Percentiles rank a stretch among this genome's conserved stretches.
These are phyloP conservation scores for Rhazya stricta DNA, from an alignment of 257 asterid genomes.

Conservation along the genomic window DNA sequence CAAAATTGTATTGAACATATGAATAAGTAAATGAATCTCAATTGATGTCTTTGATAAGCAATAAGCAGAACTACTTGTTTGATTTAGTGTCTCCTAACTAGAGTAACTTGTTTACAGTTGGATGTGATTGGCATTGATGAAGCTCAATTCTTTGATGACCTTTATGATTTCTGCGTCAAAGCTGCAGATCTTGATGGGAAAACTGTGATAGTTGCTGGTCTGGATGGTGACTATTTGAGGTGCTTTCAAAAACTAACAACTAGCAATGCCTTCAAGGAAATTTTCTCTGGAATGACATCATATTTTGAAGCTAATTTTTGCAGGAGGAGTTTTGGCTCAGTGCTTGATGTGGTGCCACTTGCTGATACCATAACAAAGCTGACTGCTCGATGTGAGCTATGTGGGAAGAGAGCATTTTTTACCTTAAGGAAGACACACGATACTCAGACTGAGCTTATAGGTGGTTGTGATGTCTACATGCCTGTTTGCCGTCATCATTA, in stretches of 20 bases:
- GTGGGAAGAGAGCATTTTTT: constrained; percentile 64
- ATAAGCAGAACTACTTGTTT: not conserved
- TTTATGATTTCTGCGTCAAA: constrained; percentile 69
- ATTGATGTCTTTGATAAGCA: not conserved
- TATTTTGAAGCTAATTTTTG: not conserved
- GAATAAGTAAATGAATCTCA: not conserved
- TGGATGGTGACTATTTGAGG: constrained; percentile 89
- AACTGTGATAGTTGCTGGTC: constrained; percentile 72
- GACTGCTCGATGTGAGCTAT: constrained; percentile 72
- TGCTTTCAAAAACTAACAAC: not conserved
- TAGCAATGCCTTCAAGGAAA: not conserved
- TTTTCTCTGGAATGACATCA: not conserved
- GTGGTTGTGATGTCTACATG: constrained; percentile 82
- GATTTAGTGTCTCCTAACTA: not conserved
- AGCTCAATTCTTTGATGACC: constrained; percentile 81
- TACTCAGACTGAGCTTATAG: constrained; percentile 61
- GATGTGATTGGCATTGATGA: constrained; percentile 93
- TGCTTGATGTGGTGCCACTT: constrained; percentile 63
- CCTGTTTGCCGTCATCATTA: constrained; percentile 88
- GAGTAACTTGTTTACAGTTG: constrained; percentile 35
- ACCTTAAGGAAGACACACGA: constrained; percentile 64
- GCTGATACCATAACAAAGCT: constrained; percentile 76
- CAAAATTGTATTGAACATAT: not conserved
- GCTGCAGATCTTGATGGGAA: constrained; percentile 80
- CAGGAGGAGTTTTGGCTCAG: constrained; percentile 60